Percentiles rank a stretch among this genome's conserved stretches.
phyloP scores from a whole-genome alignment of 2,329 filamentous ascomycete genomes.

The Pyricularia pennisetigena region DNA sequence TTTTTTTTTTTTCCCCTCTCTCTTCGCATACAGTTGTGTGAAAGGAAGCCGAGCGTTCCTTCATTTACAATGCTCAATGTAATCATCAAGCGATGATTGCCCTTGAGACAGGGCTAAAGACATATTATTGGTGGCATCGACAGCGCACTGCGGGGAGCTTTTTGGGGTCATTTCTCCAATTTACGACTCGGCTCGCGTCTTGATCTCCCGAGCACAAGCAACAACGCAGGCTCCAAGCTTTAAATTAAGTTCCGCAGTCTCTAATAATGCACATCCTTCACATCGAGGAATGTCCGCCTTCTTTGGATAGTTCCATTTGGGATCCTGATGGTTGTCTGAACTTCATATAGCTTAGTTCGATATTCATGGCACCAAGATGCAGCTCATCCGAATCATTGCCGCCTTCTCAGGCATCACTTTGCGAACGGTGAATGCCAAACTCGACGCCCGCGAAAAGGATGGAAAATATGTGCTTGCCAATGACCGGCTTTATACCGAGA shows the following conservation, averaged over 20 bases:
- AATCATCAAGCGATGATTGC: not conserved
- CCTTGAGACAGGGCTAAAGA: not conserved
- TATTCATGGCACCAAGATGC: not conserved
- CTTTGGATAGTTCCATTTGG: not conserved
- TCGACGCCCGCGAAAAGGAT: constrained; percentile 16
- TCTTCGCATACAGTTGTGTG: not conserved
- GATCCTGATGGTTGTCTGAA: not conserved
- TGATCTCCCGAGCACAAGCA: not conserved
- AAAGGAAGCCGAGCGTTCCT: not conserved
- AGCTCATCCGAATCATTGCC: not conserved
- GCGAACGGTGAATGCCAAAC: not conserved
- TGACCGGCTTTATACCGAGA: constrained; percentile 16
- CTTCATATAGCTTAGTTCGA: not conserved
- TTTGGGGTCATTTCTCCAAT: not conserved
- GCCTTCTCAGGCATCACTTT: not conserved
- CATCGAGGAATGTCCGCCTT: not conserved
- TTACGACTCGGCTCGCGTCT: not conserved
- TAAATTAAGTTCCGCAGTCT: not conserved
- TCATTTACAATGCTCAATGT: not conserved
- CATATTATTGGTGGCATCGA: not conserved
- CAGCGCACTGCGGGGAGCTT: not conserved
- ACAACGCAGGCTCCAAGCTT: not conserved
- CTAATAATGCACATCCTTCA: not conserved
- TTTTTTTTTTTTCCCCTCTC: not conserved
- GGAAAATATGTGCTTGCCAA: constrained; percentile 16